Percentiles rank a stretch among this genome's conserved stretches.
These are phyloP conservation scores for Artomyces pyxidatus DNA, from an alignment of 768 basidiomycete genomes.

Conservation along the genomic window DNA sequence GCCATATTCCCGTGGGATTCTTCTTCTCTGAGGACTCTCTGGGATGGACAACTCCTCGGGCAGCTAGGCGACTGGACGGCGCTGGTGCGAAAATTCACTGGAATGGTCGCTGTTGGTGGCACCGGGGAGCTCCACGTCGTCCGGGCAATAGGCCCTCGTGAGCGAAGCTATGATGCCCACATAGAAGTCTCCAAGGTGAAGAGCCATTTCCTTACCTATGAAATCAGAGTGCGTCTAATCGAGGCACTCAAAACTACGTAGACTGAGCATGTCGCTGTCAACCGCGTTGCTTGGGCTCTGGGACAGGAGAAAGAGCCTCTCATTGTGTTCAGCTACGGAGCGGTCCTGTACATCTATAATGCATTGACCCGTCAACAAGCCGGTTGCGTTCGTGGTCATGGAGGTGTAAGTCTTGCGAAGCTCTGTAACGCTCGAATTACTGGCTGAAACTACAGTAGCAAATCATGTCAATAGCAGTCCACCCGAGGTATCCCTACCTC, in stretches of 20 bases:
- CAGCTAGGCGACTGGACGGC: constrained; percentile 5
- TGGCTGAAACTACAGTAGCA: constrained; percentile 23
- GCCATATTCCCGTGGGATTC: constrained; percentile 21
- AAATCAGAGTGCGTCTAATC: too few relatives aligned
- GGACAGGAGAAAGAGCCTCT: constrained; percentile 44
- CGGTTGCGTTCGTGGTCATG: constrained; percentile 38
- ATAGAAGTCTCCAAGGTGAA: too few relatives aligned
- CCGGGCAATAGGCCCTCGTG: background rate
- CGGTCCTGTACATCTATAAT: constrained; percentile 50
- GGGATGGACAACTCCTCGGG: constrained; percentile 26
- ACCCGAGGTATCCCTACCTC: constrained; percentile 48
- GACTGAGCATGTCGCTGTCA: too few relatives aligned
- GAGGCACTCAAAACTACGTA: too few relatives aligned
- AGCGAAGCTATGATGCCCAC: constrained; percentile 8
- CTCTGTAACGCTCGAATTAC: background rate
- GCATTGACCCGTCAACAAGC: constrained; percentile 30
- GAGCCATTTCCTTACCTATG: too few relatives aligned
- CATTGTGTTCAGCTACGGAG: constrained; percentile 45
- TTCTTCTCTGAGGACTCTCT: constrained; percentile 31
- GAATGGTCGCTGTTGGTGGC: constrained; percentile 6
- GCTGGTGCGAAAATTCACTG: background rate
- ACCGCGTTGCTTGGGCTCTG: constrained; percentile 53
- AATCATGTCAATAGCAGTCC: constrained; percentile 63
- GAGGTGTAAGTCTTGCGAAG: constrained; percentile 8
- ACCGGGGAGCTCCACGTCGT: constrained; percentile 9